Evolutionary conservation across 148 eudicot genomes (phyloP).

Genomic region (Amaranthus palmeri): DNA sequence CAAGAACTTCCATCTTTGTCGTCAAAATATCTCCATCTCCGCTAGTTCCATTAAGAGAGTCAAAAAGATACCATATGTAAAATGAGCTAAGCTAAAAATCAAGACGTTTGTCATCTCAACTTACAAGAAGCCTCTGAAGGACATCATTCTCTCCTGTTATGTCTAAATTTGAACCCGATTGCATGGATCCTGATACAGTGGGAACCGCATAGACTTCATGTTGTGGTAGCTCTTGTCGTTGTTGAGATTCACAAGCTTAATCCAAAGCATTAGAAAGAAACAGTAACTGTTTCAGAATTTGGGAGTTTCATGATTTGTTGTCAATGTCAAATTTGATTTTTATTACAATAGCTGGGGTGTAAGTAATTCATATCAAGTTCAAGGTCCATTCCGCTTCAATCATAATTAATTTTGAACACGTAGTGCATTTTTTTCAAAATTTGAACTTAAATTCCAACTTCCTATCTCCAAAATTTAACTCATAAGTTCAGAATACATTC

Average conservation of each 20-base stretch:
- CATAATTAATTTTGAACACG: too few species aligned
- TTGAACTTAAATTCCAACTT: too few species aligned
- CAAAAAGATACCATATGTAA: background rate
- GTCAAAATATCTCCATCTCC: conserved; percentile 34
- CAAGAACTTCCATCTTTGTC: conserved; percentile 13
- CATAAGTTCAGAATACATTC: too few species aligned
- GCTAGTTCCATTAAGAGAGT: conserved; percentile 14
- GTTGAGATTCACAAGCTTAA: conserved; percentile 16
- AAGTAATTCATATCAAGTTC: too few species aligned
- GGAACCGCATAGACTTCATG: conserved; percentile 4
- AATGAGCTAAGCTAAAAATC: background rate
- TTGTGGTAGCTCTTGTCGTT: conserved; percentile 1
- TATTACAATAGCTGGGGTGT: too few species aligned
- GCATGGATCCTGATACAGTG: background rate
- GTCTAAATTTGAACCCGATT: conserved; percentile 13
- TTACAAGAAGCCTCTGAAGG: conserved; percentile 35
- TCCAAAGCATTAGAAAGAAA: background rate
- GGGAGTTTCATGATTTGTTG: background rate
- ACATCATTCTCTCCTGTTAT: conserved; percentile 16
- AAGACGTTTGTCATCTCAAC: conserved; percentile 14
- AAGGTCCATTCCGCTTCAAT: too few species aligned
- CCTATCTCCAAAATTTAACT: too few species aligned
- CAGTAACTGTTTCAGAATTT: background rate
- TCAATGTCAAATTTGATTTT: background rate
- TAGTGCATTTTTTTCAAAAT: too few species aligned